Evolutionary conservation across 23 red algal species (phyloP), one percentile per base, ranked within the genome.

Genomic region (Gracilariopsis chorda): DNA sequence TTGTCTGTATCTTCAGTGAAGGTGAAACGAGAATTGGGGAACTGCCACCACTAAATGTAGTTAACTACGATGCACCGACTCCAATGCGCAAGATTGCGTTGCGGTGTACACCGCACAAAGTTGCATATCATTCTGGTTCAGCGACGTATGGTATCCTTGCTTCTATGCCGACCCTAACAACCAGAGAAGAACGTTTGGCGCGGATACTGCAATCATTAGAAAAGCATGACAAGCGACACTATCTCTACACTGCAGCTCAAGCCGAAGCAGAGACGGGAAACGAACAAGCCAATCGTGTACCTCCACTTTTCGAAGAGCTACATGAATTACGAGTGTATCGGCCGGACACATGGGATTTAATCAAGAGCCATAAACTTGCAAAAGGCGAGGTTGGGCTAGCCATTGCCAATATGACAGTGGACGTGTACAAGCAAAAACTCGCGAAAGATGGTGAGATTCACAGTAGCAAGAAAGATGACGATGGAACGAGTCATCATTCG

Each of bases 311-410:
- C 42, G 84, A 78, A 27, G 95, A 97, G 56, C 71, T 74, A 20
- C 87, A 97, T 82, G 95, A 97, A 37, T 45, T 97, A 11, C 81
- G 83, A 44, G 62, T 93, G 24, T 97, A 97, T 56, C 75, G 95
- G 36, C 90, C 90, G 16, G 95, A 97, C 51, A 88, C 69, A 13
- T 97, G 95, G 95, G 84, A 97, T 28, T 75, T 97, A 32, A 84
- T 97, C 44, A 76, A 94, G 51, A 93, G 78, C 35, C 64, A 68
- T n/a, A 82, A 79, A 57, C 67, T 97, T 23, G 63, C 88, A 29
- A 78, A 86, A 48, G 86, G 87, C 19, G 95, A 97, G 56, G 95
- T 90, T 28, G 95, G 85, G 25, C 74, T 97, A 34, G 92, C 95
- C 17, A 82, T 91, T 34, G 69, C 83, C 8, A 90, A 83, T 48